These are phyloP conservation scores for Histomonas meleagridis DNA, from an alignment of 208 protist genomes.

Conservation along the genomic window DNA sequence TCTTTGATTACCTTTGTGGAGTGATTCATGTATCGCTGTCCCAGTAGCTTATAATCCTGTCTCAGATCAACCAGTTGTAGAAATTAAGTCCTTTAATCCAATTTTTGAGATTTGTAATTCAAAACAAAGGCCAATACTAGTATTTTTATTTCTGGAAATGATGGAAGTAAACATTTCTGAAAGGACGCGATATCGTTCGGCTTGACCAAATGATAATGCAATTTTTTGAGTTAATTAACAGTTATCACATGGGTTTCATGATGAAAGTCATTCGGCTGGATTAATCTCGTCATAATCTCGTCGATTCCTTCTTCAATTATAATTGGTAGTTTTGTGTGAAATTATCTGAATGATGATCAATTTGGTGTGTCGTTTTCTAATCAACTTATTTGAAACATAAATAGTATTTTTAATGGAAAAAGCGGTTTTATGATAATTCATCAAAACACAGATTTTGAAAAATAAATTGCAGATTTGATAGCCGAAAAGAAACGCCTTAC, in stretches of 20 bases:
- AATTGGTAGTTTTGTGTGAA: no score
- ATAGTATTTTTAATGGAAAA: no score
- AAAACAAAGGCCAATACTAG: neutral
- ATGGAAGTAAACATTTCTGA: constrained; percentile 15
- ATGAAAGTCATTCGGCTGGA: neutral
- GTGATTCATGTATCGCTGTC: neutral
- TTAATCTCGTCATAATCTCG: no score
- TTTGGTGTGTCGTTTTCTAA: no score
- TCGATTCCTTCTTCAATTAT: no score
- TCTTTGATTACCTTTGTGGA: neutral
- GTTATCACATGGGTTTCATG: neutral
- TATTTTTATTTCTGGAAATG: neutral
- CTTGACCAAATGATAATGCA: constrained; percentile 4
- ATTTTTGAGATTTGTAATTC: neutral
- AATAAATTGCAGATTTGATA: no score
- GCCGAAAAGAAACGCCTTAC: no score
- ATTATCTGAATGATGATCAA: no score
- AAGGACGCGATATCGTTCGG: neutral
- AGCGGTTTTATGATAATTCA: no score
- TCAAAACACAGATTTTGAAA: no score
- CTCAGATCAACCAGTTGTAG: neutral
- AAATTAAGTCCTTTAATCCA: neutral
- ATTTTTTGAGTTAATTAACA: neutral
- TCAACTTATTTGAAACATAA: no score
- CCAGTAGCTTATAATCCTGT: neutral